Percentiles rank a stretch among this genome's conserved stretches.
Conservation (phyloP, 2,329 filamentous ascomycete genomes). For the Domatiomyces catenatus region DNA sequence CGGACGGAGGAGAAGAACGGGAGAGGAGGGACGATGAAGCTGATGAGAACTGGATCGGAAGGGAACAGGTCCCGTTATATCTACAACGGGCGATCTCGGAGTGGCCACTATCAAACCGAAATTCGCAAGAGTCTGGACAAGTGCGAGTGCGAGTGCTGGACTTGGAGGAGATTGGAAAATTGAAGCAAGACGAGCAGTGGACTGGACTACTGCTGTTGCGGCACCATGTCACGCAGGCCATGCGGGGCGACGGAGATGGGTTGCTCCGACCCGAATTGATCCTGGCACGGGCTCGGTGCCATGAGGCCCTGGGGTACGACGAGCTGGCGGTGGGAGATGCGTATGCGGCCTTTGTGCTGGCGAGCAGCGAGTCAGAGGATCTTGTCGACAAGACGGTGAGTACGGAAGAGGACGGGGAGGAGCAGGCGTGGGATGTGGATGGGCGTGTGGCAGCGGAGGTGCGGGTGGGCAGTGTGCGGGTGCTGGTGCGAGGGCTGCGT, state of each 20-base stretch:
- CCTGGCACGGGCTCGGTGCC: slow-evolving; percentile 46
- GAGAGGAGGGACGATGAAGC: background rate
- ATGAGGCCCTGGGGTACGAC: slow-evolving; percentile 65
- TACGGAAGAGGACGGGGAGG: slow-evolving; percentile 57
- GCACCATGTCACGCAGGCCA: slow-evolving; percentile 6
- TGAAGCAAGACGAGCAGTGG: slow-evolving; percentile 1
- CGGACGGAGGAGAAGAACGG: background rate
- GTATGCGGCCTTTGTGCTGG: slow-evolving; percentile 71
- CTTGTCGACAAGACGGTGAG: slow-evolving; percentile 11
- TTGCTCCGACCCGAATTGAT: slow-evolving; percentile 10
- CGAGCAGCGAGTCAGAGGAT: slow-evolving; percentile 38
- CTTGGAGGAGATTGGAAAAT: background rate
- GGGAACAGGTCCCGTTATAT: slow-evolving; percentile 2
- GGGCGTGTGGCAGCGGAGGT: slow-evolving; percentile 3
- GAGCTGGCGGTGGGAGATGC: slow-evolving; percentile 83
- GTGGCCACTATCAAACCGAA: background rate
- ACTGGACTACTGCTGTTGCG: slow-evolving; percentile 8
- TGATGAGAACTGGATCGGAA: background rate
- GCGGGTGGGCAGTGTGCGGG: slow-evolving; percentile 26
- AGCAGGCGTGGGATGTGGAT: slow-evolving; percentile 33
- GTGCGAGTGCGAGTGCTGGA: background rate
- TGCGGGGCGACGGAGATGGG: slow-evolving; percentile 5
- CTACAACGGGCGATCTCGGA: background rate
- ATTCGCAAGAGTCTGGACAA: background rate
- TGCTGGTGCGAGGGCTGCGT: slow-evolving; percentile 17